Conservation (phyloP, 140 eudicot genomes). For the Stevia rebaudiana region DNA sequence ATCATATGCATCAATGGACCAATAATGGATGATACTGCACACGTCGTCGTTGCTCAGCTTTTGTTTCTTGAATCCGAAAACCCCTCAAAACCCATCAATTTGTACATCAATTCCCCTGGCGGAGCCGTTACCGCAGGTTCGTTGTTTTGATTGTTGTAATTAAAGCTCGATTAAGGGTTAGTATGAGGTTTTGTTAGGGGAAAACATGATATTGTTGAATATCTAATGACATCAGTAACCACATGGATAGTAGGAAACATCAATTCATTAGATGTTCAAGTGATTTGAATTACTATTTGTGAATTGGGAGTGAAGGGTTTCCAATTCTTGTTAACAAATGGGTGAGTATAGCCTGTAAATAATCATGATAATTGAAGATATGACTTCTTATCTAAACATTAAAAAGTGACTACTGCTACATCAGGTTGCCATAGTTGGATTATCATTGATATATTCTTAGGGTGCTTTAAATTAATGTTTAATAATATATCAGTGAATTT, state of each 20-base stretch:
- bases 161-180: not conserved
- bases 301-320: not conserved
- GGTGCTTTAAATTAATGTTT: not conserved
- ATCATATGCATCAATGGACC: conserved; percentile 88
- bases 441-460: not conserved
- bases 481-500: not conserved
- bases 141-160: not conserved
- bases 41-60: conserved; percentile 90
- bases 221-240: too few species aligned
- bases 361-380: not conserved
- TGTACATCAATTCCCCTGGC: conserved; percentile 92
- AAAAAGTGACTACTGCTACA: not conserved
- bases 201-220: too few species aligned
- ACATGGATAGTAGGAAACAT: too few species aligned
- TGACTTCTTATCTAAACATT: not conserved
- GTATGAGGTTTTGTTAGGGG: not conserved
- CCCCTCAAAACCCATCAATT: conserved; percentile 81
- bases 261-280: too few species aligned
- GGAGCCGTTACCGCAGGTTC: conserved; percentile 89
- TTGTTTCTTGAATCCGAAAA: conserved; percentile 84
- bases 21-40: conserved; percentile 72
- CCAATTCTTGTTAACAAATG: too few species aligned
- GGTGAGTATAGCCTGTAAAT: too few species aligned
- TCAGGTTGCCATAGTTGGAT: not conserved
- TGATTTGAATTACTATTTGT: not conserved